Percentiles rank a stretch among this genome's conserved stretches.
Conservation (phyloP, 1,284 basidiomycete genomes). For the Boletellus deceptivus region DNA sequence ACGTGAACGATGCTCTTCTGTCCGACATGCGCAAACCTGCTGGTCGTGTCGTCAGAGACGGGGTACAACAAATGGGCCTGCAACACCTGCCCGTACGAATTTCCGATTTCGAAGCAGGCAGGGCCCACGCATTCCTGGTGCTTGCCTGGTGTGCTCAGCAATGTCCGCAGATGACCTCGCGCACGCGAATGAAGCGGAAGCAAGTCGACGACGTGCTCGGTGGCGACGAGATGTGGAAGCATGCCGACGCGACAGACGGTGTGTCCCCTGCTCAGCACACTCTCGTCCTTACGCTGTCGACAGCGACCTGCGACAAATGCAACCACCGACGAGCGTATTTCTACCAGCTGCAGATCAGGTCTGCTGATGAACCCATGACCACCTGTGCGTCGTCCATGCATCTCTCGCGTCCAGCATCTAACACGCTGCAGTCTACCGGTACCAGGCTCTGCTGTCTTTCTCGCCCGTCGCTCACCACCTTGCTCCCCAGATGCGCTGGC, state of each 20-base stretch:
- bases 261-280: constrained; percentile 21
- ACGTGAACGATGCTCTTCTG: constrained; percentile 78
- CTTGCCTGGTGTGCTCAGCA: background rate
- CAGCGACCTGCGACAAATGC: constrained; percentile 88
- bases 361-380: constrained; percentile 96
- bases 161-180: constrained; percentile 73
- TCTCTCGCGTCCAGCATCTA: constrained; percentile 2
- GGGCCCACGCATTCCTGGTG: background rate
- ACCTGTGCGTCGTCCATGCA: constrained; percentile 67
- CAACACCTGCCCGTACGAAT: constrained; percentile 93
- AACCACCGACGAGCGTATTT: constrained; percentile 86
- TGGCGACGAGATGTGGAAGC: constrained; percentile 92
- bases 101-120: constrained; percentile 83
- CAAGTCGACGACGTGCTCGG: constrained; percentile 92
- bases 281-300: background rate
- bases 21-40: constrained; percentile 90
- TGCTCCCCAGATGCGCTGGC: constrained; percentile 45
- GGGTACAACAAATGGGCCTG: constrained; percentile 91
- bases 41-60: constrained; percentile 76
- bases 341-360: constrained; percentile 94
- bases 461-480: background rate
- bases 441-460: background rate
- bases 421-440: constrained; percentile 46
- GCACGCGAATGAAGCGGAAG: constrained; percentile 82
- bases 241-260: constrained; percentile 90